A percentile compares a stretch with the other conserved stretches of the same genome.
Evolutionary conservation across 2,329 filamentous ascomycete genomes (phyloP).

Genomic region (Pyrenophora graminea): DNA sequence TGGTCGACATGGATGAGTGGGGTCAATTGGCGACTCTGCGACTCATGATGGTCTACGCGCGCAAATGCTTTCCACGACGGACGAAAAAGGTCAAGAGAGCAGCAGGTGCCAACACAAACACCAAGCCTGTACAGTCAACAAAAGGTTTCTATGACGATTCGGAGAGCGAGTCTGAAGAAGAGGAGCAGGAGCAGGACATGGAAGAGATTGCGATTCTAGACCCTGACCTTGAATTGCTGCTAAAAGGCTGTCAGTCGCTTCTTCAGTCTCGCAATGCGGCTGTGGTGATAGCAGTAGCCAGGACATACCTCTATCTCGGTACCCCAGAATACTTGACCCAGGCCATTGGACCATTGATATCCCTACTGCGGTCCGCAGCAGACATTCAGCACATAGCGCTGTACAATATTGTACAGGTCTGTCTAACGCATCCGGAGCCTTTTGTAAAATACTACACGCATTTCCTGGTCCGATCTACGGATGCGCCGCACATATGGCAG

Average conservation of each 20-base stretch:
- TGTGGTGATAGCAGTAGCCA: constrained; percentile 84
- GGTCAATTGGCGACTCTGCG: constrained; percentile 82
- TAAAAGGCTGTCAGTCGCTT: constrained; percentile 80
- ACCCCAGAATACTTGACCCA: constrained; percentile 74
- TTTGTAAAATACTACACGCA: constrained; percentile 89
- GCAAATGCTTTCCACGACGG: constrained; percentile 81
- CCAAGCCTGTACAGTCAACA: constrained; percentile 49
- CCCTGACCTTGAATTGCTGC: constrained; percentile 78
- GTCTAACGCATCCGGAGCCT: constrained; percentile 71
- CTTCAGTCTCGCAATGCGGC: constrained; percentile 91
- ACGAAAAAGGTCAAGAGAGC: constrained; percentile 61
- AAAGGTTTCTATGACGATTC: constrained; percentile 81
- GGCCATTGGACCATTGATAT: constrained; percentile 82
- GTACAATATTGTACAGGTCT: constrained; percentile 95
- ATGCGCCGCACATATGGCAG: constrained; percentile 81
- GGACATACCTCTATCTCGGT: constrained; percentile 83
- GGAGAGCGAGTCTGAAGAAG: constrained; percentile 46
- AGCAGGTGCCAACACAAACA: constrained; percentile 47
- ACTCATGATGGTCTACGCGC: constrained; percentile 81
- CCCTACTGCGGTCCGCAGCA: constrained; percentile 78
- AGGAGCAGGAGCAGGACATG: constrained; percentile 52
- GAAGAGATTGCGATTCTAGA: constrained; percentile 69
- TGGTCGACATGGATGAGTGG: constrained; percentile 99
- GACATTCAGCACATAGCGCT: constrained; percentile 90
- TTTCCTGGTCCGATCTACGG: constrained; percentile 82